Percentiles rank a stretch among this genome's conserved stretches.
phyloP scores from a whole-genome alignment of 1,284 basidiomycete species.

The Sanguinoderma infundibulare region DNA sequence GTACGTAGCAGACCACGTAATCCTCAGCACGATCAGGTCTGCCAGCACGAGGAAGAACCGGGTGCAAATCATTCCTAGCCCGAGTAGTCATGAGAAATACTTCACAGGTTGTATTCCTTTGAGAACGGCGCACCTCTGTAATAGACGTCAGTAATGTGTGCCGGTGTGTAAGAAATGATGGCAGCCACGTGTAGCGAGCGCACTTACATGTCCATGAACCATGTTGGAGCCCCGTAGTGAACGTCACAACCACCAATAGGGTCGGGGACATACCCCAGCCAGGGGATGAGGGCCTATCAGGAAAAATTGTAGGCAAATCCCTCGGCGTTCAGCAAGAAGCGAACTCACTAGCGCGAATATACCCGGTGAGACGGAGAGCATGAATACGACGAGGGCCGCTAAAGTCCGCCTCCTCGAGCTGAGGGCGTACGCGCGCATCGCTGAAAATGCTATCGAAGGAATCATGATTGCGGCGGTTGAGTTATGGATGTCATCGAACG shows the following conservation, averaged over 20 bases:
- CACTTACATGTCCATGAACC: background rate
- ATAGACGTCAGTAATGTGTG: background rate
- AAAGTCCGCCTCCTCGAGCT: background rate
- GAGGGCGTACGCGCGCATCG: conserved; percentile 4
- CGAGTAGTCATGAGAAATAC: background rate
- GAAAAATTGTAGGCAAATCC: background rate
- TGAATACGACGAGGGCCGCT: background rate
- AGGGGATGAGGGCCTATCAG: background rate
- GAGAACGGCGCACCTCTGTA: background rate
- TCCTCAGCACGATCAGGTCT: background rate
- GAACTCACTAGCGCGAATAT: background rate
- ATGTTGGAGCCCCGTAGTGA: background rate
- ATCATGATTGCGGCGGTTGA: background rate
- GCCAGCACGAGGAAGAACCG: background rate
- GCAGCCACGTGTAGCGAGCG: no score
- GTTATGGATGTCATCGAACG: background rate
- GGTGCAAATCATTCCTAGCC: background rate
- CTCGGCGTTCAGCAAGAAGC: background rate
- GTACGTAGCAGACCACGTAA: background rate
- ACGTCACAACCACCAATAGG: background rate
- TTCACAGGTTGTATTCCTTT: no score
- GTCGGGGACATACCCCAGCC: background rate
- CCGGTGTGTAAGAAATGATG: no score
- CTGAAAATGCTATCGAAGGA: background rate
- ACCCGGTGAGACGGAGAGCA: background rate